Conservation (phyloP, 2,329 filamentous ascomycete species). For the Paecilomyces sp. region DNA sequence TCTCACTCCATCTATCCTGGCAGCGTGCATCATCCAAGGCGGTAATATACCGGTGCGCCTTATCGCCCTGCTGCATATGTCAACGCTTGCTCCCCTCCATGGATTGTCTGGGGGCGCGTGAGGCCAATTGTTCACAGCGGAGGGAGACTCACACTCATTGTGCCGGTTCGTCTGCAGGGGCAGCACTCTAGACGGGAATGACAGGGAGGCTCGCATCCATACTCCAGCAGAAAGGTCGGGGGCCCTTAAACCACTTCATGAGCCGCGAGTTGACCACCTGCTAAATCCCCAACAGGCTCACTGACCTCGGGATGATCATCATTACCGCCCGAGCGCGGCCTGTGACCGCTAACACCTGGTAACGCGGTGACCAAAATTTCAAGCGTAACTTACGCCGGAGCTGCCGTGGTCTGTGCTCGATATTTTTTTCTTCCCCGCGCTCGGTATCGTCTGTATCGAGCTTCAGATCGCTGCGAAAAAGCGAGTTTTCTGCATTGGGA, state of each 20-base stretch:
- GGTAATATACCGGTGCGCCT: slow-evolving; percentile 74
- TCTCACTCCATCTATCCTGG: slow-evolving; percentile 75
- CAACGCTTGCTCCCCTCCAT: slow-evolving; percentile 6
- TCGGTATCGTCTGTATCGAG: not conserved
- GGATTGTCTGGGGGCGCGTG: not conserved
- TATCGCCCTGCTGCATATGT: slow-evolving; percentile 44
- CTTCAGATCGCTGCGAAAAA: not conserved
- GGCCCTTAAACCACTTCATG: not conserved
- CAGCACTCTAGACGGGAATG: not conserved
- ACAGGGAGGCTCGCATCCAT: slow-evolving; percentile 4
- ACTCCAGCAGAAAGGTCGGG: not conserved
- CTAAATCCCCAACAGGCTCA: not conserved
- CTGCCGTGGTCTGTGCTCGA: not conserved
- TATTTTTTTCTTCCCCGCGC: not conserved
- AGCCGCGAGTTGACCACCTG: not conserved
- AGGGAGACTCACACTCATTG: slow-evolving; percentile 15
- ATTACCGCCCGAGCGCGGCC: not conserved
- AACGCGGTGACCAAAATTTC: not conserved
- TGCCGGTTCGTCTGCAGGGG: not conserved
- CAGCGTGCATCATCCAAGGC: slow-evolving; percentile 81
- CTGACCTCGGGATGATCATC: not conserved
- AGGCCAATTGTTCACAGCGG: not conserved
- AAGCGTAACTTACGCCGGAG: not conserved
- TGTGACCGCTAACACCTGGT: not conserved
- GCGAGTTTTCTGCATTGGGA: not conserved